Base-by-base conservation (phyloP, 441 rosid species). In the Gossypium laxum region DNA sequence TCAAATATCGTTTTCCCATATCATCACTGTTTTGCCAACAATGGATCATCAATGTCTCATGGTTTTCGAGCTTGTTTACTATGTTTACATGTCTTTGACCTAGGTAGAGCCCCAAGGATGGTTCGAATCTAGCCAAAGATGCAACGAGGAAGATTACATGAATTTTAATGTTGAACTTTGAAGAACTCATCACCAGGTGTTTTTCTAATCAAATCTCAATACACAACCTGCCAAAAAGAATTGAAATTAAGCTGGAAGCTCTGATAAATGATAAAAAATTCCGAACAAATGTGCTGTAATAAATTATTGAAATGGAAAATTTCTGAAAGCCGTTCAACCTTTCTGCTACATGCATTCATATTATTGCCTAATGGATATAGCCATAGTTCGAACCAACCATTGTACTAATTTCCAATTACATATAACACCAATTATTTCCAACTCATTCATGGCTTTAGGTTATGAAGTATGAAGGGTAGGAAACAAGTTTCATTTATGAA, bases 41-140 rank as follows among this genome's bases (percentile, higher is more conserved):
- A 64, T 2, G 68, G 45, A 28, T 12, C 11, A 21, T 64, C 54
- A 64, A 19, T 0, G 32, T 12, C 54, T 41, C 68, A 5, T 43
- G 18, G 54, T 19, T 43, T 43, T 64, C 32, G 68, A 64, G 68
- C 68, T 47, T 64, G 28, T 64, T 64, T 41, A 64, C 54, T 30
- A 64, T 43, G 68, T 59, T 64, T 19, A 66, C 56, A 47, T 66
- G 70, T 66, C 41, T 24, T 47, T 55, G 70, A 38, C 70, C 70
- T 0, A 47, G 5, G 70, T n/a, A 66, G 18, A 66, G 10, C 19
- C 70, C 70, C n/a, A 14, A 17, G 21, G 70, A 47, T n/a, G 70
- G 70, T 6, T 66, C 41, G 10, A 66, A 47, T 24, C 41, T 66
- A 24, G 7, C 41, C 5, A 66, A 4, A 15, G 15, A 45, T 2